Evolutionary conservation across 352 stramenopile species (phyloP).

Genomic region (Pythium phragmitis): DNA sequence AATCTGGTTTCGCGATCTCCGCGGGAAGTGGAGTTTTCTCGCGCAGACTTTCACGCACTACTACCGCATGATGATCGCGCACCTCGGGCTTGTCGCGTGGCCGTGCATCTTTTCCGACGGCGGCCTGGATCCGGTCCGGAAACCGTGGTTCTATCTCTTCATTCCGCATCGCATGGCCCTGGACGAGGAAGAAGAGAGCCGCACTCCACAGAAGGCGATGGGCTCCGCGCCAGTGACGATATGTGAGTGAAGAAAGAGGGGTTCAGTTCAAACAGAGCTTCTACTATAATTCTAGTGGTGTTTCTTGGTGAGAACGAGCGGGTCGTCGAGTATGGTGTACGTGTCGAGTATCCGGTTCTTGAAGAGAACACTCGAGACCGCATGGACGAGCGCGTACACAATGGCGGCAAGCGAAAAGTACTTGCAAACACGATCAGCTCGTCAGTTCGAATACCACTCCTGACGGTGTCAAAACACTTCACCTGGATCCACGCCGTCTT

Average conservation of each 20-base stretch:
- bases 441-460: not conserved
- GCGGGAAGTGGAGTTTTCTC: conserved; percentile 66
- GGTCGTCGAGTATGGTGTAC: conserved; percentile 22
- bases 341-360: conserved; percentile 25
- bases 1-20: conserved; percentile 67
- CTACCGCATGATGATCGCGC: conserved; percentile 80
- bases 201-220: not conserved
- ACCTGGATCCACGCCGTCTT: conserved; percentile 77
- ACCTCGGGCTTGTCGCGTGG: conserved; percentile 76
- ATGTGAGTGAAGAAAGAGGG: not conserved
- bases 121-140: conserved; percentile 56
- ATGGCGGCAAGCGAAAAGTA: conserved; percentile 27
- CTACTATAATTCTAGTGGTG: conserved; percentile 4
- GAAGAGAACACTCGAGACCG: conserved; percentile 19
- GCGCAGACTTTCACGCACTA: conserved; percentile 70
- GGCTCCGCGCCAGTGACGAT: not conserved
- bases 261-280: not conserved
- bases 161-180: conserved; percentile 63
- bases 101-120: conserved; percentile 67
- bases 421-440: conserved; percentile 7
- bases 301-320: conserved; percentile 19
- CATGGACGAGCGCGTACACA: conserved; percentile 22
- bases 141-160: conserved; percentile 82
- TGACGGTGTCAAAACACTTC: not conserved
- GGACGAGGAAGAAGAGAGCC: conserved; percentile 35